These are phyloP conservation scores for Rhododendron henanense DNA, from an alignment of 148 eudicot genomes.

Conservation along the genomic window DNA sequence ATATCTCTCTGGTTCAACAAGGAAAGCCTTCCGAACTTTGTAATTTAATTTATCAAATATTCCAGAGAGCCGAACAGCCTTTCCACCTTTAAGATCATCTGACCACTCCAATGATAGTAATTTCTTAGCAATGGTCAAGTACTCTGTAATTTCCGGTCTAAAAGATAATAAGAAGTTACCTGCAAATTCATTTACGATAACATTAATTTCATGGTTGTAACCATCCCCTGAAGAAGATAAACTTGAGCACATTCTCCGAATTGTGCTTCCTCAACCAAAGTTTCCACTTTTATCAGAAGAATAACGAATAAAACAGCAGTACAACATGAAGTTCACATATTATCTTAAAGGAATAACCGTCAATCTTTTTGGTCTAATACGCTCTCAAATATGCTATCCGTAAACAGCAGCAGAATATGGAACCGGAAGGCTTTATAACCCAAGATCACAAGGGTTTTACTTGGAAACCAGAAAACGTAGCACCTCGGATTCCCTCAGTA, in stretches of 20 bases:
- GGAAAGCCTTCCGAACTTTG: conserved; percentile 74
- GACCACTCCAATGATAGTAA: conserved; percentile 72
- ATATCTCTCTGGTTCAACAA: conserved; percentile 46
- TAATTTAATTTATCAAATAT: conserved; percentile 81
- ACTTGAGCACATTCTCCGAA: background rate
- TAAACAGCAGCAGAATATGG: background rate
- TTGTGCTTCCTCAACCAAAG: background rate
- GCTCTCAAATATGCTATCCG: background rate
- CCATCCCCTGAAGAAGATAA: conserved; percentile 3
- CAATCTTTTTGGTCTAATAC: background rate
- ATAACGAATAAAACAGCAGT: background rate
- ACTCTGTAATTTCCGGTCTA: conserved; percentile 59
- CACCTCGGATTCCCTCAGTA: background rate
- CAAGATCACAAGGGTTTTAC: background rate
- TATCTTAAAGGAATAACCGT: background rate
- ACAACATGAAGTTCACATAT: background rate
- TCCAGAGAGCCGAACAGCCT: conserved; percentile 78
- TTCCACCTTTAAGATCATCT: conserved; percentile 75
- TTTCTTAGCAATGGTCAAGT: conserved; percentile 19
- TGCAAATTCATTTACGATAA: conserved; percentile 34
- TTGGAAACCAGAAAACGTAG: background rate
- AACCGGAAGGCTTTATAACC: background rate
- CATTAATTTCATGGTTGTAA: background rate
- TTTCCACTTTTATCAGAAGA: background rate
- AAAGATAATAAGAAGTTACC: conserved; percentile 88